A percentile compares a stretch with the other conserved stretches of the same genome.
phyloP scores from a whole-genome alignment of 2,329 filamentous ascomycete genomes.

The Hymenoscyphus albidus region DNA sequence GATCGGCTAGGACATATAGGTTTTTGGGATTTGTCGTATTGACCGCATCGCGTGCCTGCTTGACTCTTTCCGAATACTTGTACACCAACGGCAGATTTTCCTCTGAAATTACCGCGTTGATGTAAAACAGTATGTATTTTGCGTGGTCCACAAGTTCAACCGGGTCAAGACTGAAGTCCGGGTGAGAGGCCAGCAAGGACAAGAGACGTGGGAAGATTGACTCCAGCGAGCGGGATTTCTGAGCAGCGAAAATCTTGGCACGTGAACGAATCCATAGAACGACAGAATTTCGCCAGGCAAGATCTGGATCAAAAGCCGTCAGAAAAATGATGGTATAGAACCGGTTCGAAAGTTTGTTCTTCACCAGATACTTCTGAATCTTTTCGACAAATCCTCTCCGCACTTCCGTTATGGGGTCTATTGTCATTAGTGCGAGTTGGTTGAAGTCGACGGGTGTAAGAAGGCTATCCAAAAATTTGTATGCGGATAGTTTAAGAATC shows the following conservation, averaged over 20 bases:
- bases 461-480: slow-evolving; percentile 70
- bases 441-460: slow-evolving; percentile 75
- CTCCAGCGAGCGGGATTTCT: slow-evolving; percentile 68
- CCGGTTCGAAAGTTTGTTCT: slow-evolving; percentile 63
- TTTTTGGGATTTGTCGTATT: slow-evolving; percentile 63
- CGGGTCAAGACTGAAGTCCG: slow-evolving; percentile 69
- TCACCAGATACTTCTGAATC: slow-evolving; percentile 84
- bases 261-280: slow-evolving; percentile 88
- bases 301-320: slow-evolving; percentile 81
- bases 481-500: slow-evolving; percentile 77
- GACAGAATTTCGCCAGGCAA: slow-evolving; percentile 68
- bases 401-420: slow-evolving; percentile 71
- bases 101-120: slow-evolving; percentile 77
- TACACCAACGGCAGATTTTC: slow-evolving; percentile 85
- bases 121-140: slow-evolving; percentile 85
- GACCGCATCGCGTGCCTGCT: slow-evolving; percentile 81
- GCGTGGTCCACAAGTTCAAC: slow-evolving; percentile 76
- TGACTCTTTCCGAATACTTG: slow-evolving; percentile 88
- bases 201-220: slow-evolving; percentile 76
- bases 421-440: slow-evolving; percentile 72
- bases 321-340: slow-evolving; percentile 91
- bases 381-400: slow-evolving; percentile 77
- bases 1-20: slow-evolving; percentile 82
- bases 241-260: slow-evolving; percentile 59
- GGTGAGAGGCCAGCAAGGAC: slow-evolving; percentile 87